Evolutionary conservation across 495 filamentous ascomycete genomes (phyloP), one percentile per base, ranked within the genome.

Genomic region (Lasiosphaeris hirsuta): DNA sequence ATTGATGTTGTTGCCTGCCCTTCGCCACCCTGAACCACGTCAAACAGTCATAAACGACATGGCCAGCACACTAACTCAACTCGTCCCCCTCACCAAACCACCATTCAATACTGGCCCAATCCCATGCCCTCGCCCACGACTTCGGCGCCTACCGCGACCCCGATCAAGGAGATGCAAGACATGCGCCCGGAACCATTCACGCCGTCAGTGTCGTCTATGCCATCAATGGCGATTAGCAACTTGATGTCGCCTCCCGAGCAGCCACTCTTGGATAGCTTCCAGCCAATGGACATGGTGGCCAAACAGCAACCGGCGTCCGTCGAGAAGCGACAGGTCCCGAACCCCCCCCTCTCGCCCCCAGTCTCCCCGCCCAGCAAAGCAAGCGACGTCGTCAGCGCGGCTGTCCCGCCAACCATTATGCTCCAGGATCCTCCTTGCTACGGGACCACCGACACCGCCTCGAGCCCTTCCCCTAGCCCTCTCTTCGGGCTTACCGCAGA

Each of bases 221-320:
- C 60, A 10, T 71, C 70, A 57, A 74, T 72, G 51, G 57, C 65
- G 1, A 75, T 77, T 53, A 75, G 80, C 65, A 89, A 79, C 68
- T 78, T 91, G 38, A 87, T 91, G 84, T 91, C 88, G 37, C 88
- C 88, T 18, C 88, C 88, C 45, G 87, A 89, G 65, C 72, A 77
- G 8, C 77, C 82, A 60, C 81, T 81, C 17, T 72, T 84, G 48
- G 87, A 90, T 44, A 81, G 65, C 44, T 90, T 89, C 70, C 69
- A 74, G 15, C 63, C 64, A 17, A 67, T 68, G 46, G 44, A 54
- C 17, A 14, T 65, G 61, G 59, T 75, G 57, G 64, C 64, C 63
- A 56, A 64, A 14, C 42, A 64, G 61, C 59, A 77, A 54, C 62
- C 69, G 60, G 55, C 69, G 58, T 35, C 57, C 65, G 39, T 50